Evolutionary conservation across 257 asterid species (phyloP).

Genomic region (Solanum paucissectum): DNA sequence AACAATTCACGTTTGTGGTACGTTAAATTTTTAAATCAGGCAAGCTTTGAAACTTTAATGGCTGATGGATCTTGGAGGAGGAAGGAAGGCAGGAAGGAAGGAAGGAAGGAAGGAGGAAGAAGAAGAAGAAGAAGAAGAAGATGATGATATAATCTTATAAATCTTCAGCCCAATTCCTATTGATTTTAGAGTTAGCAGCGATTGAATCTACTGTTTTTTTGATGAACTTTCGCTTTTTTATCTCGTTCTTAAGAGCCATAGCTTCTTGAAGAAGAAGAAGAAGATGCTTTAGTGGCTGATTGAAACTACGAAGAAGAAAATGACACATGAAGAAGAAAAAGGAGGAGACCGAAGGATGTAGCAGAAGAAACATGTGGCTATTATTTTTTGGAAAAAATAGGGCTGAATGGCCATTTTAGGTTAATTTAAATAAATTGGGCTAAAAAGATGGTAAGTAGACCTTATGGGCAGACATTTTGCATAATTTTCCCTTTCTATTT

Average conservation of each 20-base stretch:
- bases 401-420: neutral
- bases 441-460: neutral
- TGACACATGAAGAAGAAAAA: neutral
- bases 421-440: neutral
- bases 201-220: neutral
- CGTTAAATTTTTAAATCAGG: neutral
- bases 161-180: neutral
- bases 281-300: neutral
- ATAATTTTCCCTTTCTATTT: neutral
- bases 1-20: neutral
- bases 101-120: neutral
- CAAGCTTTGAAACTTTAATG: neutral
- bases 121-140: too few species aligned
- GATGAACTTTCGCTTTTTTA: neutral
- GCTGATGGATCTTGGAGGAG: neutral
- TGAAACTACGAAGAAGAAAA: neutral
- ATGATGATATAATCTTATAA: neutral
- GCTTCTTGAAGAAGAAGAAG: neutral
- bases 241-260: neutral
- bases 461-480: neutral
- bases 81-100: neutral
- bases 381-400: neutral
- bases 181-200: neutral
- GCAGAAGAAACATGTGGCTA: neutral
- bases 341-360: neutral